Base-by-base conservation (phyloP, 495 filamentous ascomycete genomes). In the Trichocladium antarcticum region DNA sequence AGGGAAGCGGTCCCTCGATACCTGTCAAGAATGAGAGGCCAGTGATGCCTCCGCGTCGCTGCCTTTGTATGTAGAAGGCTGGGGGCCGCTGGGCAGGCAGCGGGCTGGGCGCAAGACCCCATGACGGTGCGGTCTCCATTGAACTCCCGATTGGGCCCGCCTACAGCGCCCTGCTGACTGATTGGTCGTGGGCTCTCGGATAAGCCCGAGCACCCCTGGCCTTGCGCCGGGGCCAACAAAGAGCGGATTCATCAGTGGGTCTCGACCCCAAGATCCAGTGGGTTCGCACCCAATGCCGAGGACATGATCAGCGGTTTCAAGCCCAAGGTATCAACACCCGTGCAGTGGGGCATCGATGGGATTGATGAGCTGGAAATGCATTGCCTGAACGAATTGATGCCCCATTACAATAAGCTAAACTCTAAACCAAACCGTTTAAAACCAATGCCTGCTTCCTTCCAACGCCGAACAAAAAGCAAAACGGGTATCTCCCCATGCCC, bases 261-360 rank as follows among this genome's bases (percentile, higher is more conserved):
- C 32, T 50, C 17, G 28, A 22, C 40, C 29, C 29, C 47, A n/a
- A 37, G 48, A 27, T 50, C 8, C 15, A 43, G 39, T 28, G 34
- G 21, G 24, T 44, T 40, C 47, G 32, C 41, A 29, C 3, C 42
- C 42, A 45, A 45, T 34, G 42, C 19, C 42, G 32, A 35, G 15
- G 7, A 32, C 7, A 14, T 10, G 9, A 42, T 3, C 4, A 16
- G 4, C 15, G 6, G 40, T 16, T 14, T n/a, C 37, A 20, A 47
- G n/a, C n/a, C n/a, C 19, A 37, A 29, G 14, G 35, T 28, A 24
- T 34, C 41, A 27, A 43, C 15, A n/a, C n/a, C n/a, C n/a, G n/a
- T n/a, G n/a, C n/a, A n/a, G n/a, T n/a, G n/a, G n/a, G n/a, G n/a
- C n/a, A n/a, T n/a, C n/a, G n/a, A n/a, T n/a, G n/a, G n/a, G n/a